Base-by-base conservation (phyloP, 768 basidiomycete genomes). In the Boletus coccyginus region DNA sequence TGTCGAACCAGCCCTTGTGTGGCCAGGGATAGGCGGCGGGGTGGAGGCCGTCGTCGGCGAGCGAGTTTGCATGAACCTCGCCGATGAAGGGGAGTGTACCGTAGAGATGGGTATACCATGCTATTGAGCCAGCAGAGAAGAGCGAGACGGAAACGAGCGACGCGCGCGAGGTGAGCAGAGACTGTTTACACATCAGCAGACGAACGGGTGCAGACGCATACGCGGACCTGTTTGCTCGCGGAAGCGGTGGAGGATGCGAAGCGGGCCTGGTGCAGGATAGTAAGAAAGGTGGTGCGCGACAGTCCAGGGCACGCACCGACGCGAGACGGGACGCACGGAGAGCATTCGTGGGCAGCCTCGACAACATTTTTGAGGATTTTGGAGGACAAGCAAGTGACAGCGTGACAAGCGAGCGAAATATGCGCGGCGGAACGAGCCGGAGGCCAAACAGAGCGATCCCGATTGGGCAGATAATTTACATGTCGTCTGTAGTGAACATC, bases 71-170 rank as follows among this genome's bases (percentile, higher is more conserved):
- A 70, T 92, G 92, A 7, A 88, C 96, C 75, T 97, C 88, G 56
- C 90, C 86, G 62, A 98, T 67, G 77, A 98, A 93, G 33, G 94
- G 92, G 54, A 94, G 78, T 32, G 83, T 78, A 61, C 95, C 97
- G 73, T 94, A 98, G 55, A 94, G 83, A 73, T 94, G 89, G 66
- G 92, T 88, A 80, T 99, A 99, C 93, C 93, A 97, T 53, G 92
- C 93, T 73, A 97, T 83, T 46, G 96, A 88, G 59, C 97, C 97
- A 59, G 77, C 90, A 46, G 94, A 83, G 70, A 91, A 73, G 55
- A 87, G 76, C 47, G 91, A 85, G 58, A 86, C 85, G 46, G 94
- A 86, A 53, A 84, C 83, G 59, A 92, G 81, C 27, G 90, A 82
- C 55, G 85, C 78, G 69, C 86, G 87, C 53, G 92, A 92, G 68